Evolutionary conservation across 1,284 basidiomycete species (phyloP).

Genomic region (Cryptococcus sp.): DNA sequence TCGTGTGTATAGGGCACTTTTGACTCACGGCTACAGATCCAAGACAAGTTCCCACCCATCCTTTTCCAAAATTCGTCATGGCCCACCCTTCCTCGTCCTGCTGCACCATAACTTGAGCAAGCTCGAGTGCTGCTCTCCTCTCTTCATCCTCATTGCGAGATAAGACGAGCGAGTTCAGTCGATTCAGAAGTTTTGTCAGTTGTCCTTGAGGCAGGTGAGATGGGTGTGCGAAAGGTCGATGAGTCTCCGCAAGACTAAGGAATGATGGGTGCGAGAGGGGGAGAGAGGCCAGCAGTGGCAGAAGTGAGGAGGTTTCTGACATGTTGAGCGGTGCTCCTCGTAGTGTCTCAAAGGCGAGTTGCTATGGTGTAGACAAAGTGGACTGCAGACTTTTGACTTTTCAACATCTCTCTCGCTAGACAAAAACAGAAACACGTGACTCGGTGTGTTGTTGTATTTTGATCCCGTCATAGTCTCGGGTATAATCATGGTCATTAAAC

Average conservation of each 20-base stretch:
- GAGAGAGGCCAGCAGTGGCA: conserved; percentile 32
- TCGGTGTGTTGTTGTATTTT: no score
- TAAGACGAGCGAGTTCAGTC: conserved; percentile 43
- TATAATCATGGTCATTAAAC: no score
- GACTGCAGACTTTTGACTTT: no score
- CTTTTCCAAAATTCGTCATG: conserved; percentile 39
- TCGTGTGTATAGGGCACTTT: background rate
- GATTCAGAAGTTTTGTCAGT: conserved; percentile 37
- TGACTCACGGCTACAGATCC: conserved; percentile 31
- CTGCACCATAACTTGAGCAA: conserved; percentile 30
- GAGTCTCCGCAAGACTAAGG: conserved; percentile 28
- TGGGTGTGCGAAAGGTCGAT: conserved; percentile 33
- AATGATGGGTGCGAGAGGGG: conserved; percentile 34
- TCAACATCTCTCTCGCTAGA: no score
- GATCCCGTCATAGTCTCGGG: no score
- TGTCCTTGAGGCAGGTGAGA: conserved; percentile 27
- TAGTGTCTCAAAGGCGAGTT: no score
- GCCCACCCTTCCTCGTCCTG: conserved; percentile 47
- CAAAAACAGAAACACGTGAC: no score
- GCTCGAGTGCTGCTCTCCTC: conserved; percentile 16
- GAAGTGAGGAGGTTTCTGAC: background rate
- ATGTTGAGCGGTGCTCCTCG: background rate
- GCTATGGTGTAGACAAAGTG: no score
- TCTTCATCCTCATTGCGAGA: conserved; percentile 28
- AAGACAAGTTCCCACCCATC: conserved; percentile 40